Base-by-base conservation (phyloP, 2,329 filamentous ascomycete genomes). In the Cryphonectria radicalis region DNA sequence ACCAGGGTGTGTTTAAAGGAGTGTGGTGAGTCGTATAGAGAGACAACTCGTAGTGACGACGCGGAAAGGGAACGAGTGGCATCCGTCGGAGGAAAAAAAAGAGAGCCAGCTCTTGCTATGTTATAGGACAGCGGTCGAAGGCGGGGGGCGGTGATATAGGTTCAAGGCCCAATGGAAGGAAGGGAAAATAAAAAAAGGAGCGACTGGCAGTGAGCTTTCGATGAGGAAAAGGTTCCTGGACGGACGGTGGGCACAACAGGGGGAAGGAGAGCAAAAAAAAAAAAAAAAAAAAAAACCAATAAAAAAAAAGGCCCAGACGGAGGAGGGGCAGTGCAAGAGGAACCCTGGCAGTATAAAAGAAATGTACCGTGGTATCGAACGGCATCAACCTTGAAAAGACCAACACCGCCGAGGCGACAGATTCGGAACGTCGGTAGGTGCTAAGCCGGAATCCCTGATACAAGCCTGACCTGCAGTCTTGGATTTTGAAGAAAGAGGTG, bases 41-140 rank as follows among this genome's bases (percentile, higher is more conserved):
- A 78, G 37, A 76, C 80, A 81, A 81, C 83, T 83, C 81, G 82
- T 83, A 14, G 63, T 74, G 76, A 77, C 77, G 69, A 59, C 63
- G 46, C 70, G 42, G 66, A 68, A 63, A 66, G 59, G 43, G 35
- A 76, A 76, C 76, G 79, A 79, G 79, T 80, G 81, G 77, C 77
- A 80, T 82, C 80, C 78, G 78, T 79, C 81, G 80, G 76, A 76
- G 77, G 80, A 43, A 42, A 42, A 46, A n/a, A 50, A 80, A 85
- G 84, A 87, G 85, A 86, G 82, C 86, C 86, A 86, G 86, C 85
- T 88, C 85, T 83, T 84, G 84, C 81, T 79, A 78, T 81, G 77
- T 79, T 84, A 84, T 84, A 84, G 80, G 81, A 79, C 79, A 80
- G 78, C 79, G 78, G 77, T 78, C 81, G 81, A 82, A 82, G 82